Evolutionary conservation across 73 alveolate genomes (phyloP).

Genomic region (Paramecium primaurelia): DNA sequence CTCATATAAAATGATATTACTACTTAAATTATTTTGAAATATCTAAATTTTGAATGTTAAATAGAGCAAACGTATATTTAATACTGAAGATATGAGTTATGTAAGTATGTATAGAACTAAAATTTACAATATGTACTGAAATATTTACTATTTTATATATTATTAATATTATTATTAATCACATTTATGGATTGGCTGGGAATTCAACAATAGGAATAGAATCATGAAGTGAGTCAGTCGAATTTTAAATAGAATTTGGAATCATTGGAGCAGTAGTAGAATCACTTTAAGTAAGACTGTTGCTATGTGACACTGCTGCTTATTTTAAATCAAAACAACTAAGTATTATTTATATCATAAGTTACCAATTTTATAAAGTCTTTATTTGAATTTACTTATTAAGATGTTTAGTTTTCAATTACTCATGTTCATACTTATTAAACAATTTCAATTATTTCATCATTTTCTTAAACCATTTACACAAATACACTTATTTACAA

Average conservation of each 20-base stretch:
- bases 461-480: conserved; percentile 22
- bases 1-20: neutral
- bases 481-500: neutral
- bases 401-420: neutral
- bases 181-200: conserved; percentile 8
- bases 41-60: neutral
- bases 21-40: neutral
- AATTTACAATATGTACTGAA: neutral
- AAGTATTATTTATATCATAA: neutral
- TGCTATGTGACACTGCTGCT: neutral
- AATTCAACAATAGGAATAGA: neutral
- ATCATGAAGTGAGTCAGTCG: neutral
- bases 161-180: neutral
- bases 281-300: conserved; percentile 19
- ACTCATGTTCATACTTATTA: conserved; percentile 33
- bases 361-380: conserved; percentile 7
- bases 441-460: neutral
- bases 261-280: conserved; percentile 30
- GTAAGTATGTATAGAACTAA: conserved; percentile 10
- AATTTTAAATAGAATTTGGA: neutral
- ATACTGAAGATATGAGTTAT: neutral
- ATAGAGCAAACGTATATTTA: neutral
- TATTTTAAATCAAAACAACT: conserved; percentile 38
- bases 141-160: neutral
- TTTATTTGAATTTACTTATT: neutral